Conservation (phyloP, 345 rosid genomes). For the Hirschfeldia incana region DNA sequence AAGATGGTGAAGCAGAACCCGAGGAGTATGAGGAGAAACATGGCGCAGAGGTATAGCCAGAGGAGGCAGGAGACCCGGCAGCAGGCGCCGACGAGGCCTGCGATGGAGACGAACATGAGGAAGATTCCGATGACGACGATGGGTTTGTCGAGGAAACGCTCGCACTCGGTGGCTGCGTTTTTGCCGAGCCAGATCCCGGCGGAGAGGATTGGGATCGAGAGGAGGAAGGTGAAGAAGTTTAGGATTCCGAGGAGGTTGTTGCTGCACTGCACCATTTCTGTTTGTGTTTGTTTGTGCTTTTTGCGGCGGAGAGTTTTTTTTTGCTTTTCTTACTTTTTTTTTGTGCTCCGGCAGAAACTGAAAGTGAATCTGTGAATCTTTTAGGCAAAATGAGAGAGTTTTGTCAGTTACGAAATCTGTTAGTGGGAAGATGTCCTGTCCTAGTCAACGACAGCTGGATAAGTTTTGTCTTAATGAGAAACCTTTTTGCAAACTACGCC, state of each 20-base stretch:
- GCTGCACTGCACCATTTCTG: conserved; percentile 56
- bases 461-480: neutral
- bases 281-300: too few species aligned
- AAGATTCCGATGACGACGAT: conserved; percentile 72
- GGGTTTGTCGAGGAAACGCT: conserved; percentile 86
- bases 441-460: conserved; percentile 18
- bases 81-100: conserved; percentile 88
- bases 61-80: conserved; percentile 82
- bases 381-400: neutral
- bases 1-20: conserved; percentile 82
- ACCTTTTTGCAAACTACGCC: neutral
- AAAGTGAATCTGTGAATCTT: neutral
- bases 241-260: conserved; percentile 83
- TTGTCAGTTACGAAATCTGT: conserved; percentile 40
- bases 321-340: neutral
- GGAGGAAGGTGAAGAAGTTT: conserved; percentile 74
- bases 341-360: neutral
- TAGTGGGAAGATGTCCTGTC: neutral
- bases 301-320: neutral
- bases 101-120: conserved; percentile 80
- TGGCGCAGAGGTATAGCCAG: conserved; percentile 82
- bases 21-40: conserved; percentile 79
- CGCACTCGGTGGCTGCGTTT: conserved; percentile 76
- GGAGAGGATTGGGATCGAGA: conserved; percentile 78
- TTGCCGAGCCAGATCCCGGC: conserved; percentile 85